phyloP scores from a whole-genome alignment of 2,329 filamentous ascomycete genomes.

The Phialemonium atrogriseum region DNA sequence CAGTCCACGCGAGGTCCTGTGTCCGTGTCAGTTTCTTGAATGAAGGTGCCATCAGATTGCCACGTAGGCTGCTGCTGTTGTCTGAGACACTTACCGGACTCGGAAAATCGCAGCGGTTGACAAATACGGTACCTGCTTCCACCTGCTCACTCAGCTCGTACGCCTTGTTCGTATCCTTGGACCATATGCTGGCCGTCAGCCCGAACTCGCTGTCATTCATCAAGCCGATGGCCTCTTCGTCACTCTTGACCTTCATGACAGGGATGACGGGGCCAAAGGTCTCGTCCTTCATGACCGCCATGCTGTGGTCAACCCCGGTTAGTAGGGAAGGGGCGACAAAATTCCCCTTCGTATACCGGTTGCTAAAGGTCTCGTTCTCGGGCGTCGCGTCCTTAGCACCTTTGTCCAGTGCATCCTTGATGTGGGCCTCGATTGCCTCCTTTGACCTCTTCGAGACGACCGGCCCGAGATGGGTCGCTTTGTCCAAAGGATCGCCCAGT shows the following conservation, averaged over 20 bases:
- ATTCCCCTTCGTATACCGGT: conserved; percentile 69
- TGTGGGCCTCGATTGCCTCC: conserved; percentile 66
- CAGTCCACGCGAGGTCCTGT: conserved; percentile 90
- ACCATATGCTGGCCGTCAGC: conserved; percentile 95
- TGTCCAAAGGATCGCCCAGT: conserved; percentile 79
- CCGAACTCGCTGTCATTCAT: conserved; percentile 97
- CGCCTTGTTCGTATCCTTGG: conserved; percentile 70
- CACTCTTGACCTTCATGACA: conserved; percentile 74
- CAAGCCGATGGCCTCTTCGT: conserved; percentile 70
- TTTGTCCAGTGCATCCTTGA: conserved; percentile 73
- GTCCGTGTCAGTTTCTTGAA: background rate
- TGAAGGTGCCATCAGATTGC: too few species aligned
- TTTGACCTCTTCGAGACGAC: conserved; percentile 78
- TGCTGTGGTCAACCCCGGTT: conserved; percentile 68
- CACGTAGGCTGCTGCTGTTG: too few species aligned
- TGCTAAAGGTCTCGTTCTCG: conserved; percentile 67
- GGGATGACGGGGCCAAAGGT: conserved; percentile 92
- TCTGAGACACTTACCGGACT: conserved; percentile 71
- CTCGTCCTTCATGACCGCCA: conserved; percentile 88
- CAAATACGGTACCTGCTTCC: conserved; percentile 91
- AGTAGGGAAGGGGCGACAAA: conserved; percentile 83
- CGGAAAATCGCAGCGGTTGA: conserved; percentile 89
- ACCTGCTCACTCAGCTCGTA: conserved; percentile 71
- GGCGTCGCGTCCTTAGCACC: conserved; percentile 82
- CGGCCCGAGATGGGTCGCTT: conserved; percentile 74